Evolutionary conservation across 2,329 filamentous ascomycete genomes (phyloP).

Genomic region (Penicillium rolfsii): DNA sequence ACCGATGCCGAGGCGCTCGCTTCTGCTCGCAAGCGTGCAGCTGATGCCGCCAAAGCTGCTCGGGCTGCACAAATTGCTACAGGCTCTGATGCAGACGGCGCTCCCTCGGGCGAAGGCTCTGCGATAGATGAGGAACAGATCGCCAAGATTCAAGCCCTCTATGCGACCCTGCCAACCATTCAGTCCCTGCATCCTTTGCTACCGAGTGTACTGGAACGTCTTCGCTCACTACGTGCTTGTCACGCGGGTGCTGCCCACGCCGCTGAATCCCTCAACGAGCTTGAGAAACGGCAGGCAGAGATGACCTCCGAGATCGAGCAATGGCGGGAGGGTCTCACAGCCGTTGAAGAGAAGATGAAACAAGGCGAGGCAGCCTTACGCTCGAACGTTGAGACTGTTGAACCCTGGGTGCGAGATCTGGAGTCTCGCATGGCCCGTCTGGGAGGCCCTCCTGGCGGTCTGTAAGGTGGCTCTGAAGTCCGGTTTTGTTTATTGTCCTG

Average conservation of each 20-base stretch:
- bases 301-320: conserved; percentile 81
- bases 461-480: conserved; percentile 7
- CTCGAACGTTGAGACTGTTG: conserved; percentile 81
- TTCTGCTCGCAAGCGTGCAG: conserved; percentile 47
- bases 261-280: conserved; percentile 71
- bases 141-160: conserved; percentile 87
- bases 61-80: conserved; percentile 43
- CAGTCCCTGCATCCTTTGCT: conserved; percentile 83
- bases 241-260: conserved; percentile 86
- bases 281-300: conserved; percentile 79
- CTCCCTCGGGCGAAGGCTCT: conserved; percentile 33
- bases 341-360: conserved; percentile 74
- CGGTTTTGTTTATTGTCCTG: conserved; percentile 15
- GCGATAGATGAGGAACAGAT: conserved; percentile 69
- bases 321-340: conserved; percentile 80
- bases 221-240: conserved; percentile 80
- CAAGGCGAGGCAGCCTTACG: conserved; percentile 71
- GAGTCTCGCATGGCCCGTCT: conserved; percentile 73
- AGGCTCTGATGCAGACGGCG: conserved; percentile 35
- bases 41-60: conserved; percentile 47
- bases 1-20: conserved; percentile 50
- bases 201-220: conserved; percentile 79
- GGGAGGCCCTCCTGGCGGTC: conserved; percentile 39
- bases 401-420: conserved; percentile 84
- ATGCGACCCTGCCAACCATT: conserved; percentile 84